These are phyloP conservation scores for Aspergillus transmontanensis DNA, from an alignment of 2,329 filamentous ascomycete species.

Conservation along the genomic window DNA sequence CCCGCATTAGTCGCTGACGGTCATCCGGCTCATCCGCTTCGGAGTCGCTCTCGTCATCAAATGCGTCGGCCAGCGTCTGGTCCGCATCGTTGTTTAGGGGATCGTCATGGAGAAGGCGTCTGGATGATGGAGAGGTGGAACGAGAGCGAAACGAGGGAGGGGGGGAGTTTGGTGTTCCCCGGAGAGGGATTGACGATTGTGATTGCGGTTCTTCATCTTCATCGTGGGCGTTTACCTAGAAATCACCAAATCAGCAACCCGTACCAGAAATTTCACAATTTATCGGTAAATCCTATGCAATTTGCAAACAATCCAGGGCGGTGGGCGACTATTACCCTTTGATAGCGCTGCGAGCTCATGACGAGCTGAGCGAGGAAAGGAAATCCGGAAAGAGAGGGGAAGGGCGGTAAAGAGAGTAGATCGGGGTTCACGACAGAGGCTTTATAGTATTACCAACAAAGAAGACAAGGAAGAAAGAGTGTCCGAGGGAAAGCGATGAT, in stretches of 20 bases:
- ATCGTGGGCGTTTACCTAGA: constrained; percentile 47
- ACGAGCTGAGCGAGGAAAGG: constrained; percentile 39
- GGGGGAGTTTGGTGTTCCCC: constrained; percentile 43
- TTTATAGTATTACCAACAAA: constrained; percentile 9
- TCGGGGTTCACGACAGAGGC: neutral
- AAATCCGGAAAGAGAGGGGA: constrained; percentile 24
- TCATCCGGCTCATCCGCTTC: constrained; percentile 76
- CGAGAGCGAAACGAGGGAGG: constrained; percentile 85
- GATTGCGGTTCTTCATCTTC: constrained; percentile 42
- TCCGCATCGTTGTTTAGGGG: constrained; percentile 63
- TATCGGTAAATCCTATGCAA: neutral
- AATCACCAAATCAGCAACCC: constrained; percentile 1
- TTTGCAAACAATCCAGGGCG: neutral
- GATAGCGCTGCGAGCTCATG: constrained; percentile 54
- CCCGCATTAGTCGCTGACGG: constrained; percentile 81
- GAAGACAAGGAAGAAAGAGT: constrained; percentile 16
- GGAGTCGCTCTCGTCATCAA: constrained; percentile 76
- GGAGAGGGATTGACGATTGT: constrained; percentile 34
- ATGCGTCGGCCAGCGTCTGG: constrained; percentile 86
- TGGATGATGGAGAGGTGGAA: constrained; percentile 66
- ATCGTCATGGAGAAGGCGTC: constrained; percentile 56
- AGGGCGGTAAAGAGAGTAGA: constrained; percentile 14
- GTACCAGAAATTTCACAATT: neutral
- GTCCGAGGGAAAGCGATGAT: constrained; percentile 19
- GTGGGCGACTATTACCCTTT: constrained; percentile 42